Percentiles rank a stretch among this genome's conserved stretches.
These are phyloP conservation scores for Starmera quercuum DNA, from an alignment of 805 yeast species.

Conservation along the genomic window DNA sequence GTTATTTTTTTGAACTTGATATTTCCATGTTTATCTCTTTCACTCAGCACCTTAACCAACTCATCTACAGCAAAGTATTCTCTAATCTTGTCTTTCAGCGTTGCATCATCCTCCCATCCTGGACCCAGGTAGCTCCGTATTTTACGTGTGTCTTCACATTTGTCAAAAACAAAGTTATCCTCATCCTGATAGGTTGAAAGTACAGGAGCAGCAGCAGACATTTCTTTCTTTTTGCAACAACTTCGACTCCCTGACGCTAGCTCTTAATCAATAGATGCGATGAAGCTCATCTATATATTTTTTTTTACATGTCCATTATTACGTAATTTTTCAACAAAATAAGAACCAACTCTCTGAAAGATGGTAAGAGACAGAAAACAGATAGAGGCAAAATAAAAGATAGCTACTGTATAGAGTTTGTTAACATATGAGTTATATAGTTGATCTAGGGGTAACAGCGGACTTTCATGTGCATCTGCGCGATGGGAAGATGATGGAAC, in stretches of 20 bases:
- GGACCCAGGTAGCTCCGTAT: slow-evolving; percentile 24
- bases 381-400: too few relatives aligned
- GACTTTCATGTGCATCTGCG: slow-evolving; percentile 97
- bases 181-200: slow-evolving; percentile 72
- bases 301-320: too few relatives aligned
- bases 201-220: slow-evolving; percentile 48
- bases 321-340: too few relatives aligned
- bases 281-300: neutral
- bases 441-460: slow-evolving; percentile 61
- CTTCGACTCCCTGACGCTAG: too few relatives aligned
- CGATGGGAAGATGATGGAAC: slow-evolving; percentile 88
- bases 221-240: too few relatives aligned
- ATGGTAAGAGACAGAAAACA: too few relatives aligned
- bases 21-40: slow-evolving; percentile 20
- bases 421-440: too few relatives aligned
- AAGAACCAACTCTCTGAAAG: too few relatives aligned
- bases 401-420: too few relatives aligned
- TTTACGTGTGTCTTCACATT: slow-evolving; percentile 22
- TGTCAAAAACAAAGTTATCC: slow-evolving; percentile 40
- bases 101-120: slow-evolving; percentile 14
- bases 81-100: slow-evolving; percentile 26
- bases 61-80: slow-evolving; percentile 50
- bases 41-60: slow-evolving; percentile 31
- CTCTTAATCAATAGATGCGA: too few relatives aligned
- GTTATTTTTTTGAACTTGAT: slow-evolving; percentile 48